Conservation (phyloP, 805 yeast genomes). For the Candida sphagnicola region DNA sequence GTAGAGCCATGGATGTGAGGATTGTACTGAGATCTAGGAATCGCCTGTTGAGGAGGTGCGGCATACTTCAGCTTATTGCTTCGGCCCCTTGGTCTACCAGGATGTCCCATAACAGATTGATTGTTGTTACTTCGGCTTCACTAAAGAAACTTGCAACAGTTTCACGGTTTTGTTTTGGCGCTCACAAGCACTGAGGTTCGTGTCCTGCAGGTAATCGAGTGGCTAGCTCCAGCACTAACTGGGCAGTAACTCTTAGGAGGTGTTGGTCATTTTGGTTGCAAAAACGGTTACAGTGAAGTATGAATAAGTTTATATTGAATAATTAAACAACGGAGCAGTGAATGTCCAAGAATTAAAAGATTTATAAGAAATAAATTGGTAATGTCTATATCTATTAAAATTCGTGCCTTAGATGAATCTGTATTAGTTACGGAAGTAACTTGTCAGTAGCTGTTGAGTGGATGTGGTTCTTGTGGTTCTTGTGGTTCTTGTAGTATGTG, state of each 20-base stretch:
- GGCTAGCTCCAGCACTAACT: too few species aligned
- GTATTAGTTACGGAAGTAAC: too few species aligned
- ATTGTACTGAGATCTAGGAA: constrained; percentile 2
- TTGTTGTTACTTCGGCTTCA: too few species aligned
- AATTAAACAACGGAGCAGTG: background rate
- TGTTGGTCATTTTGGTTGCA: too few species aligned
- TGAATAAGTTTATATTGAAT: background rate
- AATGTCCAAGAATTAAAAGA: constrained; percentile 3
- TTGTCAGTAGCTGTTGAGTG: too few species aligned
- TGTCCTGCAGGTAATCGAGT: too few species aligned
- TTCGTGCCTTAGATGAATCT: background rate
- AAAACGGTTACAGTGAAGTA: too few species aligned
- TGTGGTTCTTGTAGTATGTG: too few species aligned
- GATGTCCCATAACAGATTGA: constrained; percentile 13
- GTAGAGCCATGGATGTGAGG: constrained; percentile 2
- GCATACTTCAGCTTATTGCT: constrained; percentile 11
- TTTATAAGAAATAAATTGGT: background rate
- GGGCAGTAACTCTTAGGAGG: too few species aligned
- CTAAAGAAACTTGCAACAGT: background rate
- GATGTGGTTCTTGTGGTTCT: too few species aligned
- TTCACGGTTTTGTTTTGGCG: too few species aligned
- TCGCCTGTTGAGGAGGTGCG: constrained; percentile 3
- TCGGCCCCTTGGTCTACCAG: constrained; percentile 28
- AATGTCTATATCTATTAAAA: constrained; percentile 3
- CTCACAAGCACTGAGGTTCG: too few species aligned